These are phyloP conservation scores for Tulasnella sp. DNA, from an alignment of 768 basidiomycete species.

Conservation along the genomic window DNA sequence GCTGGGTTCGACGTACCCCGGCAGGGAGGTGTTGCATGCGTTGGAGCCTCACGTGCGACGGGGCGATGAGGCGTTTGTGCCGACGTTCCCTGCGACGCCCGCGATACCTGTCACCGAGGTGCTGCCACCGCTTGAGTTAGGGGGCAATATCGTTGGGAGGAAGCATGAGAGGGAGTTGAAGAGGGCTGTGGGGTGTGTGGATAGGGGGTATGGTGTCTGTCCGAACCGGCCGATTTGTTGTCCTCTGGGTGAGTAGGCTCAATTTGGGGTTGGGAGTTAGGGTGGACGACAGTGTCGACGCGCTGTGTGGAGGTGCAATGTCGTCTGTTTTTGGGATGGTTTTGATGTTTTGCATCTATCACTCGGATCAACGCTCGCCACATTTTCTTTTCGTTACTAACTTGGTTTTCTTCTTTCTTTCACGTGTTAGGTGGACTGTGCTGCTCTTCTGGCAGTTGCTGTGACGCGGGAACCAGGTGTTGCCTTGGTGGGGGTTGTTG, in stretches of 20 bases:
- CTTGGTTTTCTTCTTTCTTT: neutral
- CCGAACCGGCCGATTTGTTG: neutral
- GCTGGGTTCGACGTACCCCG: too few species aligned
- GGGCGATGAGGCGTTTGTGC: too few species aligned
- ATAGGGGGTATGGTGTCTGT: neutral
- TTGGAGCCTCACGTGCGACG: too few species aligned
- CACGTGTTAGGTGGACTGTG: conserved; percentile 1
- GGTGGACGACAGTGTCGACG: neutral
- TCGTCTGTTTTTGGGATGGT: neutral
- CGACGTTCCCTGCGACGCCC: too few species aligned
- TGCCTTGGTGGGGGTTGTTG: neutral
- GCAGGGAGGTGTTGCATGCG: too few species aligned
- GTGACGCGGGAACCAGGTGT: neutral
- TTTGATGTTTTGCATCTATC: neutral
- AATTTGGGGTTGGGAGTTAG: neutral
- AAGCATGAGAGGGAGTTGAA: too few species aligned
- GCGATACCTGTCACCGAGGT: too few species aligned
- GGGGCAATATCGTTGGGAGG: too few species aligned
- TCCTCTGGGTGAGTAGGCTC: neutral
- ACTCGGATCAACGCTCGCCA: neutral
- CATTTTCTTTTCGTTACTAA: neutral
- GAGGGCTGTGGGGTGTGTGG: neutral
- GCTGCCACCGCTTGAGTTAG: too few species aligned
- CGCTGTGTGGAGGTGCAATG: neutral
- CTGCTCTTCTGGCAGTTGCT: neutral